Percentiles rank a stretch among this genome's conserved stretches.
Conservation (phyloP, 306 rosid genomes). For the Herpetospermum pedunculosum region DNA sequence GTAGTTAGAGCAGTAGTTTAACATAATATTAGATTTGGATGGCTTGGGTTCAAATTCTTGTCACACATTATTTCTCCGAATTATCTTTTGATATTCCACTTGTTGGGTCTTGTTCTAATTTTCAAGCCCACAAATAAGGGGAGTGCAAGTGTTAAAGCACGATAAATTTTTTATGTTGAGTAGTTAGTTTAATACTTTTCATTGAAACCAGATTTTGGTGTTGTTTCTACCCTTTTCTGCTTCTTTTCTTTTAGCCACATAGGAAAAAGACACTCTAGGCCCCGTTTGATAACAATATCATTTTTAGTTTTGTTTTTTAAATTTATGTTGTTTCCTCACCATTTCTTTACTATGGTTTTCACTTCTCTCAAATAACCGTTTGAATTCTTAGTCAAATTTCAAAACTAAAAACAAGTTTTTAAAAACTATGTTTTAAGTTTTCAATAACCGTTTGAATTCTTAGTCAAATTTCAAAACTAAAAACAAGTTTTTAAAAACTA, state of each 20-base stretch:
- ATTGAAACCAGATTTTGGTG: not conserved
- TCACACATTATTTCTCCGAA: not conserved
- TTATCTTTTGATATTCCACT: not conserved
- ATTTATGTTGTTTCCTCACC: too few relatives aligned
- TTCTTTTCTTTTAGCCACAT: not conserved
- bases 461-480: too few relatives aligned
- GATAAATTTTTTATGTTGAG: not conserved
- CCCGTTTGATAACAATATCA: too few relatives aligned
- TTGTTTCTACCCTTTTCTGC: not conserved
- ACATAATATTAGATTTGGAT: not conserved
- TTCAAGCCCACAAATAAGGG: not conserved
- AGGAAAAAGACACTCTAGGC: not conserved
- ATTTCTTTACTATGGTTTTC: too few relatives aligned
- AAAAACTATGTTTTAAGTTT: too few relatives aligned
- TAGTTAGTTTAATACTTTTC: not conserved
- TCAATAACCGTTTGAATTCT: too few relatives aligned
- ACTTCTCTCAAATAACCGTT: too few relatives aligned
- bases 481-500: too few relatives aligned
- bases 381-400: too few relatives aligned
- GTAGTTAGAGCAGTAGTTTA: not conserved
- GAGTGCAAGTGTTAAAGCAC: not conserved
- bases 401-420: too few relatives aligned
- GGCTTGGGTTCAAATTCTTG: not conserved
- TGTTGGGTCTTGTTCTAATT: not conserved
- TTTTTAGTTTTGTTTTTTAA: too few relatives aligned